Evolutionary conservation across 768 basidiomycete species (phyloP), one percentile per base, ranked within the genome.

Genomic region (Russula virescens): DNA sequence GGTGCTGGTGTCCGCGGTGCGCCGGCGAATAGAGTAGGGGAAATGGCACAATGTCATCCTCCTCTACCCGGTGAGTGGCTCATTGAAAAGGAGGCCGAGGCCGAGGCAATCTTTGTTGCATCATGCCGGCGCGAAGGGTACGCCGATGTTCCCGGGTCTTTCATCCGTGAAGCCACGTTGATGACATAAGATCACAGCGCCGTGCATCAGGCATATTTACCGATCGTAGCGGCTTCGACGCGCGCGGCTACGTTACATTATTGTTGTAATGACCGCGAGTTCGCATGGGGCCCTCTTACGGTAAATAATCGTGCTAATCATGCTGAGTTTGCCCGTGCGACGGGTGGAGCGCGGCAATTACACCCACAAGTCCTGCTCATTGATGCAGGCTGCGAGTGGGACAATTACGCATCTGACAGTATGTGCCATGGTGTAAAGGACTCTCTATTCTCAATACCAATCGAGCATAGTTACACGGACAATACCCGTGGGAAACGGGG

Each of bases 351-450:
- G 18, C 58, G 31, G 21, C 50, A 79, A 18, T 66, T 87, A 53
- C 66, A 75, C 35, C 86, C 87, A 0, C 85, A 90, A 71, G 88
- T 96, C 8, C 78, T 96, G 5, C 81, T 96, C 35, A 94, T 96
- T 65, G 96, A 98, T 68, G 96, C 96, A 0, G 94, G 95, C 0
- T 95, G 94, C 70, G 96, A 98, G 75, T 95, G 85, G 86, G 71
- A 77, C 19, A 80, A 80, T 68, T 87, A 89, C 66, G 85, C 83
- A 3, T 76, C 82, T 0, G 87, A 89, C 71, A 83, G 87, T 75
- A 74, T 77, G 73, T 72, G 16, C 28, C 58, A 16, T 13, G 28
- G 28, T 10, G 8, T 38, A 55, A 31, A 38, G 6, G 7, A 46
- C 43, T 47, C 19, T 50, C 11, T 2, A 51, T 28, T 11, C 49